These are phyloP conservation scores for Aspergillus caelatus DNA, from an alignment of 2,329 filamentous ascomycete species.

Conservation along the genomic window DNA sequence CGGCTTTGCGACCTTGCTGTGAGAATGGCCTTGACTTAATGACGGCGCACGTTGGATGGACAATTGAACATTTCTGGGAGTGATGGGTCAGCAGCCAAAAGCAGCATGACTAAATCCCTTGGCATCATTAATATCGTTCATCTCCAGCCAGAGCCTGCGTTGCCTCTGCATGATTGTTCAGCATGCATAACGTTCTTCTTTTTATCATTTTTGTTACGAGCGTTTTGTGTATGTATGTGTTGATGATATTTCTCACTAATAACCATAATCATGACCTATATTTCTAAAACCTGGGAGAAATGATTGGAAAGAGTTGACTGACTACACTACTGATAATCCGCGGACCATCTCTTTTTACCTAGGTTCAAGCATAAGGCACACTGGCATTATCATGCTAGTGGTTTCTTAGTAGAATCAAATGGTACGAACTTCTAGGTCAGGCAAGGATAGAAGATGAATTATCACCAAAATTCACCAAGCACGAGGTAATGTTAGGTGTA, in stretches of 20 bases:
- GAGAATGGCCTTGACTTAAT: constrained; percentile 17
- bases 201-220: not conserved
- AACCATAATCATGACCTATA: not conserved
- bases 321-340: no score
- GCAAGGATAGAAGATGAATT: not conserved
- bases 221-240: constrained; percentile 2
- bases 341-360: not conserved
- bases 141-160: not conserved
- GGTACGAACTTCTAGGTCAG: not conserved
- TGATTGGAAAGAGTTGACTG: no score
- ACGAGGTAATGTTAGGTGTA: not conserved
- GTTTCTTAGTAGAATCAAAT: not conserved
- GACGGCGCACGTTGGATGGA: not conserved
- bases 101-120: not conserved
- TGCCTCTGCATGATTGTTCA: not conserved
- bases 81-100: not conserved
- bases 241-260: constrained; percentile 1
- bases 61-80: not conserved
- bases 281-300: not conserved
- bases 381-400: not conserved
- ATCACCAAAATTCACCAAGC: not conserved
- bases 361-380: not conserved
- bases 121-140: not conserved
- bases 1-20: constrained; percentile 60
- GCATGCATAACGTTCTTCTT: not conserved